A percentile compares a stretch with the other conserved stretches of the same genome.
These are phyloP conservation scores for cucumber (Cucumis sativus) DNA, from an alignment of 306 rosid genomes.

Conservation along the genomic window DNA sequence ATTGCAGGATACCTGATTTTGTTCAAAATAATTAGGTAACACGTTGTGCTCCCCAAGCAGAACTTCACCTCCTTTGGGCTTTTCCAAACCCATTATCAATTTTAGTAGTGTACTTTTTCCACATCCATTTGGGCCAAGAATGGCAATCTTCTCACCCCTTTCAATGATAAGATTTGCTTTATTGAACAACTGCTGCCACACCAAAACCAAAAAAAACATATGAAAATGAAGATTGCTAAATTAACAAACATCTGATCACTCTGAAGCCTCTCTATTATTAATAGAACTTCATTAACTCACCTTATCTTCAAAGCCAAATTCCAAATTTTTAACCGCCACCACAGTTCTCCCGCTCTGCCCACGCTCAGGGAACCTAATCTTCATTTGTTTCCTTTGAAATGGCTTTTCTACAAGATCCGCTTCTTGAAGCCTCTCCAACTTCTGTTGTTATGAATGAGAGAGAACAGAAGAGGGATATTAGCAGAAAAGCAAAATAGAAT, in stretches of 20 bases:
- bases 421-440: constrained; percentile 87
- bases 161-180: constrained; percentile 81
- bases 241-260: neutral
- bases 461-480: constrained; percentile 4
- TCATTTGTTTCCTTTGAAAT: constrained; percentile 90
- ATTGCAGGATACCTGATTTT: constrained; percentile 63
- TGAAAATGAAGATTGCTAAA: neutral
- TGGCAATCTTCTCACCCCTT: constrained; percentile 92
- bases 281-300: constrained; percentile 26
- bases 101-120: constrained; percentile 96
- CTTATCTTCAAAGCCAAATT: constrained; percentile 70
- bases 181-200: constrained; percentile 55
- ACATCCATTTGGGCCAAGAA: constrained; percentile 96
- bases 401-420: constrained; percentile 83
- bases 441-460: constrained; percentile 40
- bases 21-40: constrained; percentile 93
- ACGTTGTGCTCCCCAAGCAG: constrained; percentile 88
- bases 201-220: constrained; percentile 5
- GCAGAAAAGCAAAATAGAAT: neutral
- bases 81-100: constrained; percentile 79
- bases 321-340: constrained; percentile 51
- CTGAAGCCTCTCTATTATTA: constrained; percentile 4
- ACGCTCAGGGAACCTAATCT: constrained; percentile 90
- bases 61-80: constrained; percentile 68
- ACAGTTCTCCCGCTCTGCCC: constrained; percentile 90